Evolutionary conservation across 1,284 basidiomycete species (phyloP).

Genomic region (Tilletia setariae): DNA sequence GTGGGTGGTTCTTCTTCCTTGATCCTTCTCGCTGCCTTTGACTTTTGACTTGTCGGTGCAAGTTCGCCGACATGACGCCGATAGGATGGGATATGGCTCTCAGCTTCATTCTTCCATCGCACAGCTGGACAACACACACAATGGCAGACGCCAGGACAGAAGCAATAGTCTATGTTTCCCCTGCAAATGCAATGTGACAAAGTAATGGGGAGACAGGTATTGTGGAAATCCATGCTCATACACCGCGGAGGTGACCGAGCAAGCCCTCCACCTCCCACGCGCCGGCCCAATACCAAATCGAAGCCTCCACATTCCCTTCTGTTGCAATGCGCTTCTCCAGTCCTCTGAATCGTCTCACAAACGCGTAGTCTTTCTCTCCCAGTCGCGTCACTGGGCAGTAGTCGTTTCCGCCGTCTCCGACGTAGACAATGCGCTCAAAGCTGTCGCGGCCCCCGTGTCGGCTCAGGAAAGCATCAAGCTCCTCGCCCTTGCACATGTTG

Average conservation of each 20-base stretch:
- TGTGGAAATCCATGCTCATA: neutral
- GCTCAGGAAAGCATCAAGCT: slow-evolving; percentile 75
- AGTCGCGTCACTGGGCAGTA: slow-evolving; percentile 86
- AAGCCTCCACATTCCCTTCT: slow-evolving; percentile 40
- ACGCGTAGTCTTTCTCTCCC: slow-evolving; percentile 38
- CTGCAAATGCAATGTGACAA: no score
- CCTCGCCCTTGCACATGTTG: slow-evolving; percentile 98
- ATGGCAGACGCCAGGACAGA: no score
- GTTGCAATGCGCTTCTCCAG: slow-evolving; percentile 45
- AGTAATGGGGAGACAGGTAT: no score
- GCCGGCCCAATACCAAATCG: slow-evolving; percentile 48
- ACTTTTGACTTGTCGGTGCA: no score
- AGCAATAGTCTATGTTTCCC: no score
- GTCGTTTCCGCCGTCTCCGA: slow-evolving; percentile 93
- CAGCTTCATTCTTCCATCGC: no score
- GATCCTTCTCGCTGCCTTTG: neutral
- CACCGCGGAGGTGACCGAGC: slow-evolving; percentile 18
- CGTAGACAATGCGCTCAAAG: slow-evolving; percentile 80
- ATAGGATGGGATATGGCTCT: no score
- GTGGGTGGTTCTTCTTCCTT: neutral
- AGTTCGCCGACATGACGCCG: no score
- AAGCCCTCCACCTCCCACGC: slow-evolving; percentile 47
- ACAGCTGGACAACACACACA: no score
- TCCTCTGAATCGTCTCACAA: slow-evolving; percentile 48
- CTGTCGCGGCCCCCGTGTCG: slow-evolving; percentile 63